A percentile compares a stretch with the other conserved stretches of the same genome.
Conservation (phyloP, 2,329 filamentous ascomycete species). For the Tolypocladium cylindrosporum region DNA sequence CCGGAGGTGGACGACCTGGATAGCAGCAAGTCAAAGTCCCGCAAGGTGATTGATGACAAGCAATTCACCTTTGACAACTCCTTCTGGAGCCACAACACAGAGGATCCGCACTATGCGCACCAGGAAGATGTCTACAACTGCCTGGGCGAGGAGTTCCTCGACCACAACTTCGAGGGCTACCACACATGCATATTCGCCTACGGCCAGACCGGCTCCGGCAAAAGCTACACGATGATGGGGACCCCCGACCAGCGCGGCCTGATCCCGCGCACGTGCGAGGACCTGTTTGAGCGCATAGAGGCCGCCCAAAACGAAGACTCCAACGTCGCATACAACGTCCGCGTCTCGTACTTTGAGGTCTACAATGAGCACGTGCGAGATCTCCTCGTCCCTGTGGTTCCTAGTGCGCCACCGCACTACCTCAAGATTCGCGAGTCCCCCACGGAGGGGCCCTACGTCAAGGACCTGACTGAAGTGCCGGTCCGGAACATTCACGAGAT, state of each 20-base stretch:
- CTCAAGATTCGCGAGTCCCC: constrained; percentile 96
- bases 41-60: constrained; percentile 77
- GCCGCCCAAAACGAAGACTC: constrained; percentile 66
- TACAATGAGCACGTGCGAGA: constrained; percentile 99
- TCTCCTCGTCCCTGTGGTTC: constrained; percentile 63
- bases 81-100: constrained; percentile 85
- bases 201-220: constrained; percentile 93
- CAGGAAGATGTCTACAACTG: constrained; percentile 93
- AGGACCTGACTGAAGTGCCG: constrained; percentile 87
- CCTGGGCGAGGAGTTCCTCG: constrained; percentile 90
- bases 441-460: constrained; percentile 91
- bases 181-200: constrained; percentile 99
- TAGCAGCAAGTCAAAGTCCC: constrained; percentile 47
- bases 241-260: constrained; percentile 74
- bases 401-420: constrained; percentile 72
- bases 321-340: constrained; percentile 92
- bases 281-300: constrained; percentile 89
- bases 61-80: constrained; percentile 94
- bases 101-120: constrained; percentile 76
- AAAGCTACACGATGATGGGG: constrained; percentile 99
- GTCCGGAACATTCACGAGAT: constrained; percentile 83
- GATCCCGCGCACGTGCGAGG: constrained; percentile 91
- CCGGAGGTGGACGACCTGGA: constrained; percentile 42
- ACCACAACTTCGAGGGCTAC: constrained; percentile 99
- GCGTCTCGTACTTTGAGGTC: constrained; percentile 97